A percentile compares a stretch with the other conserved stretches of the same genome.
phyloP scores from a whole-genome alignment of 371 early-diverging fungal species.

The Apophysomyces trapeziformis region DNA sequence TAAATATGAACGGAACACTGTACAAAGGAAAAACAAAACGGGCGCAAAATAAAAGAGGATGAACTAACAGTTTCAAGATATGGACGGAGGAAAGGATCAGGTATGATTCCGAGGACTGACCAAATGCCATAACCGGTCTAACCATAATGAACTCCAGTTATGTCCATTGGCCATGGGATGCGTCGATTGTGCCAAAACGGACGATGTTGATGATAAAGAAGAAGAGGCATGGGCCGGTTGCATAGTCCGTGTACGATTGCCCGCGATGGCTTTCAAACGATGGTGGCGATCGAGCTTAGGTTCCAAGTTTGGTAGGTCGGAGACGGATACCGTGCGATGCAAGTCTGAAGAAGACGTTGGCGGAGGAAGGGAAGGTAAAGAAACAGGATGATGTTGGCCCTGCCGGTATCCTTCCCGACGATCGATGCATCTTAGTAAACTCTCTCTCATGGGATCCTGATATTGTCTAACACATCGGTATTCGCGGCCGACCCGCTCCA shows the following conservation, averaged over 20 bases:
- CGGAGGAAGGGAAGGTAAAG: too few species aligned
- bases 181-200: neutral
- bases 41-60: neutral
- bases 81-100: neutral
- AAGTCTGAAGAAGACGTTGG: neutral
- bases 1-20: conserved; percentile 4
- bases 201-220: neutral
- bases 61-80: neutral
- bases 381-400: neutral
- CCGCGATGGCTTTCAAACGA: conserved; percentile 1
- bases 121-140: neutral
- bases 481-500: conserved; percentile 50
- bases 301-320: neutral
- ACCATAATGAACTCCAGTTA: neutral
- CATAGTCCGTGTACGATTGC: conserved; percentile 3
- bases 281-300: neutral
- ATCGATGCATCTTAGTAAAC: conserved; percentile 25
- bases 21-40: neutral
- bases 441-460: conserved; percentile 43
- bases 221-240: neutral
- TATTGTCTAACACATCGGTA: conserved; percentile 36
- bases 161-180: neutral
- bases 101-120: neutral
- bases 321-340: neutral
- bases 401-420: neutral